A percentile compares a stretch with the other conserved stretches of the same genome.
Conservation (phyloP, 2,329 filamentous ascomycete species). For the Ceratocystis alfenasii region DNA sequence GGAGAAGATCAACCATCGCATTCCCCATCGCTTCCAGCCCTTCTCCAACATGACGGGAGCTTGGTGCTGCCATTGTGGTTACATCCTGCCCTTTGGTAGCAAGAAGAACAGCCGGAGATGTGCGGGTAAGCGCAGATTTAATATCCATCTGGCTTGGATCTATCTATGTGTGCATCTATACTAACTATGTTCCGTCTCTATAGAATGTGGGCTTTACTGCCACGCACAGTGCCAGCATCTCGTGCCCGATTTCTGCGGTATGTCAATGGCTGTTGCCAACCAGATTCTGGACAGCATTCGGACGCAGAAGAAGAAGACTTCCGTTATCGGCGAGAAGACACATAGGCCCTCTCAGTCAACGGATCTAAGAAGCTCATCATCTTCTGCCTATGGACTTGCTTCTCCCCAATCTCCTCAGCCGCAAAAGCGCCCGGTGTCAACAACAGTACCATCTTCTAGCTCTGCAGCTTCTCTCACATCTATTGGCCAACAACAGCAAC, state of each 20-base stretch:
- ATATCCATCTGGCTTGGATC: neutral
- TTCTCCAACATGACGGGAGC: slow-evolving; percentile 97
- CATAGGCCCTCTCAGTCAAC: slow-evolving; percentile 40
- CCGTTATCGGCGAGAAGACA: slow-evolving; percentile 50
- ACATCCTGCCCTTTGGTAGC: slow-evolving; percentile 74
- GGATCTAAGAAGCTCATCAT: slow-evolving; percentile 36
- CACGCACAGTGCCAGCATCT: slow-evolving; percentile 88
- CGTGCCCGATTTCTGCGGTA: slow-evolving; percentile 96
- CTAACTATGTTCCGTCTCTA: slow-evolving; percentile 27
- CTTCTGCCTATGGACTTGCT: slow-evolving; percentile 27
- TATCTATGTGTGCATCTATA: neutral
- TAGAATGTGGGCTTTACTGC: slow-evolving; percentile 83
- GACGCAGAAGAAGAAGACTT: slow-evolving; percentile 56
- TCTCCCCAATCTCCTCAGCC: slow-evolving; percentile 25
- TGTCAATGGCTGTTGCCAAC: slow-evolving; percentile 96
- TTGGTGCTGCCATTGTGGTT: slow-evolving; percentile 98
- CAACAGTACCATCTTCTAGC: slow-evolving; percentile 41
- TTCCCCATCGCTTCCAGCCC: slow-evolving; percentile 92
- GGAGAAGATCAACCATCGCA: slow-evolving; percentile 98
- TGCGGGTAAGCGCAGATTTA: slow-evolving; percentile 46
- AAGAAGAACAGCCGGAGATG: slow-evolving; percentile 93
- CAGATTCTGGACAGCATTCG: slow-evolving; percentile 81
- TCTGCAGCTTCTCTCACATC: slow-evolving; percentile 46
- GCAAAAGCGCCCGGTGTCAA: slow-evolving; percentile 30
- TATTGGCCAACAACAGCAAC: slow-evolving; percentile 38